These are phyloP conservation scores for Tillandsia fasciculata DNA, from an alignment of 176 grass and related monocot species.

Conservation along the genomic window DNA sequence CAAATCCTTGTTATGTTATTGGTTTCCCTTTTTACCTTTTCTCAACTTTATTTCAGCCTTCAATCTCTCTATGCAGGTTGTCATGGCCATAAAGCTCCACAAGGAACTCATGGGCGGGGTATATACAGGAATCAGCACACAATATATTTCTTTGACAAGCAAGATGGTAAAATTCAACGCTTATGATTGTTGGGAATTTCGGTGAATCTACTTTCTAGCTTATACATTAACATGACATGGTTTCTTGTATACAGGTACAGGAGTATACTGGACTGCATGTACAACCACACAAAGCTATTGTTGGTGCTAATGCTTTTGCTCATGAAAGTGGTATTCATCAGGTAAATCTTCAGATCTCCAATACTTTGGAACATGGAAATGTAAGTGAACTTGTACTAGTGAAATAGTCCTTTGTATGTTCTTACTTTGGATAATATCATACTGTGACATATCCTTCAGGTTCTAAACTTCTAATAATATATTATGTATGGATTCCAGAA, in stretches of 20 bases:
- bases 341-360: conserved; percentile 28
- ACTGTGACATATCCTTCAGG: no score
- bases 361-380: neutral
- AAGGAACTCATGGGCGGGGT: conserved; percentile 67
- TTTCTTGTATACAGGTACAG: conserved; percentile 58
- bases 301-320: conserved; percentile 98
- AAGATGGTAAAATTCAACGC: conserved; percentile 54
- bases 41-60: neutral
- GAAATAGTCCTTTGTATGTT: neutral
- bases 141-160: conserved; percentile 81
- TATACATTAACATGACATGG: conserved; percentile 1
- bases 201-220: neutral
- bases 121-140: conserved; percentile 76
- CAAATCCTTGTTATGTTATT: no score
- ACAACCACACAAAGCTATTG: conserved; percentile 98
- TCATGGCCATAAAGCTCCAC: conserved; percentile 83
- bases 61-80: conserved; percentile 39
- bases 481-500: no score
- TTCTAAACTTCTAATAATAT: no score
- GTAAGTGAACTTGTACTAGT: neutral
- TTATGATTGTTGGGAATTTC: conserved; percentile 15
- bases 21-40: neutral
- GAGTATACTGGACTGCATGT: conserved; percentile 85
- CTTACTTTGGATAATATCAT: no score
- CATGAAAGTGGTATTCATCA: conserved; percentile 99